These are phyloP conservation scores for Lepidium didymum DNA, from an alignment of 345 rosid genomes.

Conservation along the genomic window DNA sequence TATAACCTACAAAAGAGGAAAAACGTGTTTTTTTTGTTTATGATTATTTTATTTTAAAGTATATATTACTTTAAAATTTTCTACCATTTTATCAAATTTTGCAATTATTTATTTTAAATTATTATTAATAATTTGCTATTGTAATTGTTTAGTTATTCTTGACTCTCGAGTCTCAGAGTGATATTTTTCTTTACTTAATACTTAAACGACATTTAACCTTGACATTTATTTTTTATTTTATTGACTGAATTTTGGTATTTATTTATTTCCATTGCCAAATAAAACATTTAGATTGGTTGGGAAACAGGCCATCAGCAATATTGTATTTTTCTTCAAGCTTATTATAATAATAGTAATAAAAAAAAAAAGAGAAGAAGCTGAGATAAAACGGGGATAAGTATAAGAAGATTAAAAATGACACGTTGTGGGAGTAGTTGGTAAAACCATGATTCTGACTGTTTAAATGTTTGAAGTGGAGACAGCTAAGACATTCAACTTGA, in stretches of 20 bases:
- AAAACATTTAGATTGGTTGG: not conserved
- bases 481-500: slow-evolving; percentile 20
- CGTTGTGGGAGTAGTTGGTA: slow-evolving; percentile 14
- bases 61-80: not conserved
- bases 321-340: not conserved
- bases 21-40: not conserved
- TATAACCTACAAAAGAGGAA: not conserved
- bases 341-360: too few species aligned
- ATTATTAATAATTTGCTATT: too few species aligned
- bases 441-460: slow-evolving; percentile 8
- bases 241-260: not conserved
- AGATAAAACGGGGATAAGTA: not conserved
- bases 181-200: not conserved
- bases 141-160: not conserved
- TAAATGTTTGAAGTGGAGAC: slow-evolving; percentile 10
- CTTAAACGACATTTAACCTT: not conserved
- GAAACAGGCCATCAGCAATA: not conserved
- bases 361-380: too few species aligned
- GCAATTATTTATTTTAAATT: too few species aligned
- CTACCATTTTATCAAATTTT: not conserved
- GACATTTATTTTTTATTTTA: not conserved
- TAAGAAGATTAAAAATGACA: slow-evolving; percentile 1
- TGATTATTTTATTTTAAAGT: not conserved
- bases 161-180: not conserved
- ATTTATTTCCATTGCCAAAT: not conserved